Evolutionary conservation across 2,329 filamentous ascomycete species (phyloP), one percentile per base, ranked within the genome.

Genomic region (Neopestalotiopsis clavispora): DNA sequence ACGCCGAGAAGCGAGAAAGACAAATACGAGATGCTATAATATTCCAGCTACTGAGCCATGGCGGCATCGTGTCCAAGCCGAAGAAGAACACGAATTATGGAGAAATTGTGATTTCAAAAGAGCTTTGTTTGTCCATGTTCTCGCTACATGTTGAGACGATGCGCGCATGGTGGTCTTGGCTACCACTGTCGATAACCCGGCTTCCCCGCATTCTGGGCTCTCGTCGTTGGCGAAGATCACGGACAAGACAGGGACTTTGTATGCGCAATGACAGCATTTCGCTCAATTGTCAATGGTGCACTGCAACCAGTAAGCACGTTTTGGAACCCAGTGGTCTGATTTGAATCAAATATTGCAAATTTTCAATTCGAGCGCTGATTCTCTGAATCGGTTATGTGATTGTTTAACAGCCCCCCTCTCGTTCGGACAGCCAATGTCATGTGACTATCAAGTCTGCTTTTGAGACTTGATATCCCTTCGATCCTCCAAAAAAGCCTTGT

Each of bases 201-300:
- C 30, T 20, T 20, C 59, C 30, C 59, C 34, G 30, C 59, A 20
- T 40, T 34, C 59, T 34, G 28, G 32, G 13, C 23, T 38, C 28
- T 40, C 32, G 28, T 34, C 17, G 2, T 38, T 14, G 14, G 30
- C 59, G n/a, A 34, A 61, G 10, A 38, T 9, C 32, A 52, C 4
- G n/a, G 32, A 62, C 10, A 38, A 10, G 10, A 38, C 34, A 38
- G 10, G 4, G 10, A 38, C 34, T 3, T 9, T 12, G 10, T 62
- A 40, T 62, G 59, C 59, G 34, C 34, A 13, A 62, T 62, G 30
- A 40, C 59, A 62, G 5, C 28, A 34, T 62, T 62, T 38, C 34
- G 34, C 6, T 38, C 23, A 28, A 38, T 38, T 10, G 34, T 28
- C 34, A 38, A 10, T 10, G 6, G 34, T 10, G 34, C 34, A 38